Evolutionary conservation across 1,284 basidiomycete genomes (phyloP), one percentile per base, ranked within the genome.

Genomic region (Ustilago sp.): DNA sequence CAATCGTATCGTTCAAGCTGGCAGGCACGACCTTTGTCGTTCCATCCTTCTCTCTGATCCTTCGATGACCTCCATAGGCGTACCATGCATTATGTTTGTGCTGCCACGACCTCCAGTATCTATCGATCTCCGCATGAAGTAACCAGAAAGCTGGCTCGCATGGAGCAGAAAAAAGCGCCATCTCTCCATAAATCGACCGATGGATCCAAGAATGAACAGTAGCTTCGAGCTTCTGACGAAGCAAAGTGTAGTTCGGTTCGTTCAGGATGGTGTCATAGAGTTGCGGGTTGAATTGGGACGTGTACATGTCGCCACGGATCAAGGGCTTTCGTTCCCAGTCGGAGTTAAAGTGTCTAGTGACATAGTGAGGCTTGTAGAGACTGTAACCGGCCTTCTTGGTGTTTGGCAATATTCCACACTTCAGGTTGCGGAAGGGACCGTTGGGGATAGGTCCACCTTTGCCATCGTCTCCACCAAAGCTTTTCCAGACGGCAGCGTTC

Each of bases 121-220:
- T 48, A 45, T 76, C 74, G 47, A 72, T 52, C 19, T 68, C 65
- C 28, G 55, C 65, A 45, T 76, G 74, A 17, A 76, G 59, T 8
- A 72, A 28, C 74, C 74, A 76, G 56, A 76, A 76, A 6, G 62
- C 53, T 8, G 74, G 65, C 43, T 76, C 74, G 68, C 68, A 72
- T 39, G 57, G 41, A 11, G 58, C 55, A 12, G 48, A 59, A 34
- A 61, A 65, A 12, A 76, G 47, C 51, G 54, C 64, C 68, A 76
- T 76, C 35, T 68, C 68, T 7, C 68, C 68, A 23, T 62, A 58
- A 11, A 76, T 71, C 34, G 54, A 36, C 32, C 66, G 68, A 31
- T 68, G 68, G 17, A 68, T 60, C 62, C 61, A 71, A 0, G 62
- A 39, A 38, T 76, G 74, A 0, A 76, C 13, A 3, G 59, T 68